phyloP scores from a whole-genome alignment of 2,329 filamentous ascomycete genomes.

The Penicillium corylophilum region DNA sequence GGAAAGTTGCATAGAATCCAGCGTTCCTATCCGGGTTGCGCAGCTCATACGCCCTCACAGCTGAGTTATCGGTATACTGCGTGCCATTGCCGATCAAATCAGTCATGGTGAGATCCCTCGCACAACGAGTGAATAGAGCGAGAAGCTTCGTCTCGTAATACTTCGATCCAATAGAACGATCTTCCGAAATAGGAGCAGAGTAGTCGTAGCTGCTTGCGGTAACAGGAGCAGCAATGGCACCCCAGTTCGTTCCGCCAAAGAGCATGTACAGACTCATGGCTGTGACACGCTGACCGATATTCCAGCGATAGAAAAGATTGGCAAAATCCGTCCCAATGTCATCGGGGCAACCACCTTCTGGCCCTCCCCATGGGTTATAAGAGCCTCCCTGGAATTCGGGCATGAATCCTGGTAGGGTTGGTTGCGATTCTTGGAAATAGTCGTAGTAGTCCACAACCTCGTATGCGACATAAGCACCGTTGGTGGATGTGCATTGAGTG shows the following conservation, averaged over 20 bases:
- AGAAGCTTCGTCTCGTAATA: constrained; percentile 64
- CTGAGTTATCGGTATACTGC: constrained; percentile 52
- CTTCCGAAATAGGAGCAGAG: constrained; percentile 61
- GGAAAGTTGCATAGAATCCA: constrained; percentile 60
- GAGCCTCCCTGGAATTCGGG: constrained; percentile 61
- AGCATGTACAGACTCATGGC: constrained; percentile 65
- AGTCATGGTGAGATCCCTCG: constrained; percentile 57
- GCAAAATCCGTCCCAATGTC: constrained; percentile 61
- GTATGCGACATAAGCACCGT: constrained; percentile 59
- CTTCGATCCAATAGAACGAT: constrained; percentile 58
- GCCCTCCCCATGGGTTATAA: constrained; percentile 63
- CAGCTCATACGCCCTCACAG: constrained; percentile 56
- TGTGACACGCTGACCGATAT: constrained; percentile 60
- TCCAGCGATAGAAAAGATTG: constrained; percentile 64
- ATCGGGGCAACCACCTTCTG: constrained; percentile 54
- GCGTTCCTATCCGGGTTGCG: constrained; percentile 58
- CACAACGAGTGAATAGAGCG: constrained; percentile 59
- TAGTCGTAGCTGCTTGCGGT: constrained; percentile 65
- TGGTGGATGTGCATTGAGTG: constrained; percentile 59
- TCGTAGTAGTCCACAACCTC: constrained; percentile 50
- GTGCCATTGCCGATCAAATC: constrained; percentile 52
- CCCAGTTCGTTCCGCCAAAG: constrained; percentile 66
- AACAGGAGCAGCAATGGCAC: constrained; percentile 57
- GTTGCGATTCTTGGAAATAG: constrained; percentile 46
- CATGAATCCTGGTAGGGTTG: constrained; percentile 52